Base-by-base conservation (phyloP, 305 asterid genomes). In the Plantago lanceolata region DNA sequence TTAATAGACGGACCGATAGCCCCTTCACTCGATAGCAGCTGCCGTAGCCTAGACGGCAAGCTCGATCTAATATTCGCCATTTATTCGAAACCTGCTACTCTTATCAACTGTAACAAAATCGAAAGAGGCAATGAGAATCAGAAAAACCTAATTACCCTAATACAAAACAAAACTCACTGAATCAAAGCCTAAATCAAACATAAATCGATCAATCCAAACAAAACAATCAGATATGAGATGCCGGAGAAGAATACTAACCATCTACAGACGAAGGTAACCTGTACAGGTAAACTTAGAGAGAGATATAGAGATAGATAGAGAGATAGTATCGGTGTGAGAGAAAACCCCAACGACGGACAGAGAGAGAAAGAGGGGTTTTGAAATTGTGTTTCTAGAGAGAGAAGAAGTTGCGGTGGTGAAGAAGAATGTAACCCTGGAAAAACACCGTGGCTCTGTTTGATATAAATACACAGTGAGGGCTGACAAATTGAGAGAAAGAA, bases 51-150 rank as follows among this genome's bases (percentile, higher is more conserved):
- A 59, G 90, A 81, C 48, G 95, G 94, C 91, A 91, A 82, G 78
- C 95, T 91, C 76, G 97, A 91, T 91, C 96, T 88, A 72, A 83
- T 72, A 73, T 87, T 88, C 70, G 96, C 87, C 97, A 91, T 91
- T 64, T 64, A 71, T 20, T 61, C 65, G 64, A 61, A 72, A 76
- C 62, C 78, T 68, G 65, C 73, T 71, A 68, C 72, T 74, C 76
- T 8, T 73, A 76, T 78, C 63, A 71, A 82, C 95, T 86, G 87
- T 56, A 51, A 68, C 55, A 59, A 66, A 62, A 19, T 64, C 33
- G 57, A 17, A 21, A 7, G 54, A 54, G 48, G 40, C 15, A 7
- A 64, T 44, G 70, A 37, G 24, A 9, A 71, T 55, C 43, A 33
- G 61, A 58, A 74, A 31, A 45, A 74, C 66, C 73, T 65, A 70